A percentile compares a stretch with the other conserved stretches of the same genome.
These are phyloP conservation scores for Candida krabiensis DNA, from an alignment of 805 yeast species.

Conservation along the genomic window DNA sequence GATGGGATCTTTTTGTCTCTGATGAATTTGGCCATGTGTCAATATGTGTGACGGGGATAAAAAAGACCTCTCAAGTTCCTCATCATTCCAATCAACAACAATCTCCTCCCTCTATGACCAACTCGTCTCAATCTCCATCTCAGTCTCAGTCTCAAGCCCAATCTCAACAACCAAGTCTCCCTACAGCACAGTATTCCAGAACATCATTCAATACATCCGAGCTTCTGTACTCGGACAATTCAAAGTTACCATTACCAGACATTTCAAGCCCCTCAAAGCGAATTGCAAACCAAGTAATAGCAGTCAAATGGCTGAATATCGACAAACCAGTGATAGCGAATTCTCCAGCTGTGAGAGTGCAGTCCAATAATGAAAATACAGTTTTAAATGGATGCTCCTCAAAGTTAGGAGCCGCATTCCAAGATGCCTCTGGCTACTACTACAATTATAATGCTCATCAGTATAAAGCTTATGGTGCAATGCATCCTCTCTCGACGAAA, in stretches of 20 bases:
- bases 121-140: constrained; percentile 13
- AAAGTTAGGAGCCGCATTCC: constrained; percentile 34
- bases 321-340: constrained; percentile 65
- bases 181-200: constrained; percentile 41
- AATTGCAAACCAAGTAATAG: constrained; percentile 36
- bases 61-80: constrained; percentile 26
- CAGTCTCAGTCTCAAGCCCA: neutral
- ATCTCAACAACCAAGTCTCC: constrained; percentile 8
- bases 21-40: constrained; percentile 71
- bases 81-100: constrained; percentile 23
- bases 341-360: constrained; percentile 52
- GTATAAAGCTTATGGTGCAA: constrained; percentile 56
- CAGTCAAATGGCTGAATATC: constrained; percentile 72
- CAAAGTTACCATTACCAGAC: constrained; percentile 21
- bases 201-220: constrained; percentile 40
- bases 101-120: constrained; percentile 22
- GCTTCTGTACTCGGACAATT: constrained; percentile 45
- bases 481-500: constrained; percentile 67
- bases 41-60: constrained; percentile 52
- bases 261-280: constrained; percentile 24
- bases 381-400: constrained; percentile 37
- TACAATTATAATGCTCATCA: constrained; percentile 61
- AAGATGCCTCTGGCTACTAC: constrained; percentile 32
- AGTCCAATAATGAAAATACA: constrained; percentile 24
- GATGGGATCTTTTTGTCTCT: constrained; percentile 77